A percentile compares a stretch with the other conserved stretches of the same genome.
Conservation (phyloP, 2,329 filamentous ascomycete species). For the Neurospora sp. region DNA sequence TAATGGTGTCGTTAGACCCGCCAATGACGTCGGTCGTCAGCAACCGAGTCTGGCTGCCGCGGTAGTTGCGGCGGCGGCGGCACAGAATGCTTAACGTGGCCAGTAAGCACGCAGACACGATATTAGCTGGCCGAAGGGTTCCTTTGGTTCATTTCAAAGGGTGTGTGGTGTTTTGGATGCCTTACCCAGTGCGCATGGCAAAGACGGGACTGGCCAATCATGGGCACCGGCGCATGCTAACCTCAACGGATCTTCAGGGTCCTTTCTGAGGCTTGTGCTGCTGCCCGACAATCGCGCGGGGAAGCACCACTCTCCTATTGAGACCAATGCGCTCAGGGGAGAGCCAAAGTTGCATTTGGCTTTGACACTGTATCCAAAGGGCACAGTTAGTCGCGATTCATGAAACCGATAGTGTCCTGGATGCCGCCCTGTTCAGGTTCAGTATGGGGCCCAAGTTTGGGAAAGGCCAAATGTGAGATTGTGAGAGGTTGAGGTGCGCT, state of each 20-base stretch:
- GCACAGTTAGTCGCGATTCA: neutral
- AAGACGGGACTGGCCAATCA: neutral
- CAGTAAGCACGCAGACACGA: neutral
- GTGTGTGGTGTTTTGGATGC: neutral
- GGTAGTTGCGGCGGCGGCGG: neutral
- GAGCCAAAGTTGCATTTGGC: neutral
- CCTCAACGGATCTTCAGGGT: conserved; percentile 9
- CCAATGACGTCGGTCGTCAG: neutral
- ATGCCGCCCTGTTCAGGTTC: neutral
- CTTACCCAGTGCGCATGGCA: neutral
- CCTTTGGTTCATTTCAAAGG: neutral
- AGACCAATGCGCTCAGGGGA: neutral
- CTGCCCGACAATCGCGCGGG: neutral
- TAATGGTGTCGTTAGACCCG: neutral
- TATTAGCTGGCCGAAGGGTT: neutral
- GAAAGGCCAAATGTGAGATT: neutral
- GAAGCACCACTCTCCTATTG: neutral
- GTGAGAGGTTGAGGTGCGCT: neutral
- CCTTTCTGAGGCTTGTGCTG: conserved; percentile 3
- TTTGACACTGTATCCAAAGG: neutral
- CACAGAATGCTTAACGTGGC: neutral
- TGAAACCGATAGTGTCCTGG: neutral
- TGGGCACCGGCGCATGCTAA: neutral
- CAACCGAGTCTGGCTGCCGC: neutral
- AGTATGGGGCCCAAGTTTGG: neutral